Percentiles rank a stretch among this genome's conserved stretches.
phyloP scores from a whole-genome alignment of 2,329 filamentous ascomycete genomes.

The Apiospora saccharicola region DNA sequence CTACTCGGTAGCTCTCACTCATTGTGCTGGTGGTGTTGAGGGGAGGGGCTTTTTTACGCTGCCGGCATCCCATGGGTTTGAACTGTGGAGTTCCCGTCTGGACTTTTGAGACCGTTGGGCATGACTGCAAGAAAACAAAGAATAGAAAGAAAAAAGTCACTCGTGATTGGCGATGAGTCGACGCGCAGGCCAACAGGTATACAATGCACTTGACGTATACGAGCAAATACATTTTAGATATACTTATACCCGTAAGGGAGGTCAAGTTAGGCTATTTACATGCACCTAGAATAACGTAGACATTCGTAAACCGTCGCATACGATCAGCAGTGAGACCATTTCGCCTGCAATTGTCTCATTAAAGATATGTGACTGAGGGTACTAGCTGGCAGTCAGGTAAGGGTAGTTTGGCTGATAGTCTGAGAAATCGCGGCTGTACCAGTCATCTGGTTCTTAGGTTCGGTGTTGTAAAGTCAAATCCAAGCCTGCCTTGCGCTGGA shows the following conservation, averaged over 20 bases:
- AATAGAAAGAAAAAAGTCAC: not conserved
- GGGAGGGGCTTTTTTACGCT: not conserved
- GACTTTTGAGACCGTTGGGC: slow-evolving; percentile 19
- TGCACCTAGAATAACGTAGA: not conserved
- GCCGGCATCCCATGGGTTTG: slow-evolving; percentile 18
- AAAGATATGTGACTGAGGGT: not conserved
- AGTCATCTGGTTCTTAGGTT: slow-evolving; percentile 22
- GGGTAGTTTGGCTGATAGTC: slow-evolving; percentile 17
- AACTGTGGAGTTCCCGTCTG: slow-evolving; percentile 15
- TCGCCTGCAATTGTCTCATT: slow-evolving; percentile 13
- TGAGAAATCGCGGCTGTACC: slow-evolving; percentile 2
- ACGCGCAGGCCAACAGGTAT: not conserved
- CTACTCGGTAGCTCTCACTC: not conserved
- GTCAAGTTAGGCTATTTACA: slow-evolving; percentile 7
- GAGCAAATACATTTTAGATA: not conserved
- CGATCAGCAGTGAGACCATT: slow-evolving; percentile 3
- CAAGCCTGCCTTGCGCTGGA: slow-evolving; percentile 5
- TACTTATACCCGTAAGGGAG: not conserved
- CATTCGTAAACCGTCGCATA: slow-evolving; percentile 1
- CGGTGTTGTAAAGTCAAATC: slow-evolving; percentile 17
- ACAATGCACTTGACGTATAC: not conserved
- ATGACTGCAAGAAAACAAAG: slow-evolving; percentile 17
- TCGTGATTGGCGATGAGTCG: not conserved
- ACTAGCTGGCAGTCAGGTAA: slow-evolving; percentile 3
- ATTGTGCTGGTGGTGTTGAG: slow-evolving; percentile 13